Conservation (phyloP, 2,329 filamentous ascomycete genomes). For the Chrysoporthe austroafricana region DNA sequence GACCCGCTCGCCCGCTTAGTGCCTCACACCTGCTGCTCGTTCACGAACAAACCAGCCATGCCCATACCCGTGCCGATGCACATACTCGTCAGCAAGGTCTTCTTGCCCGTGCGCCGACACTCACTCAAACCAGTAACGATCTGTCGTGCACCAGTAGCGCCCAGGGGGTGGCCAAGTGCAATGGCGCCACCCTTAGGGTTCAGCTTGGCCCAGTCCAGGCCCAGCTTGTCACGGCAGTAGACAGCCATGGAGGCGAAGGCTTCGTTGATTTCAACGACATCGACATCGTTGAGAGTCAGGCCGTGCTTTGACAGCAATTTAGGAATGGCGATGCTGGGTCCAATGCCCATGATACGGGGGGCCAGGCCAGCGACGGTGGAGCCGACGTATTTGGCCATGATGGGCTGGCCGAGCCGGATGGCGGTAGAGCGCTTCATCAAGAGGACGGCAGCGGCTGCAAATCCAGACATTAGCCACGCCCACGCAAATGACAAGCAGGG, state of each 20-base stretch:
- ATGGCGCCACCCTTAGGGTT: constrained; percentile 83
- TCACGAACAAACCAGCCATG: constrained; percentile 29
- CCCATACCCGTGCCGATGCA: constrained; percentile 71
- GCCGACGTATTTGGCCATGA: constrained; percentile 92
- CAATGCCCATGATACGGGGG: constrained; percentile 96
- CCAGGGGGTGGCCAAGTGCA: constrained; percentile 81
- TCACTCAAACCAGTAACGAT: constrained; percentile 91
- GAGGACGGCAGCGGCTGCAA: constrained; percentile 76
- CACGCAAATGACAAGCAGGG: neutral
- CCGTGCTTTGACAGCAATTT: constrained; percentile 85
- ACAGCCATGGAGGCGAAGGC: constrained; percentile 98
- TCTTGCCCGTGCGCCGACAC: constrained; percentile 82
- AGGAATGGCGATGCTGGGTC: constrained; percentile 71
- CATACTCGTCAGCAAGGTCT: constrained; percentile 91
- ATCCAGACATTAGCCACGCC: neutral
- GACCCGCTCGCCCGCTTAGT: neutral
- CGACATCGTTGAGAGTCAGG: constrained; percentile 78
- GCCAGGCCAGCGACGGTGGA: constrained; percentile 88
- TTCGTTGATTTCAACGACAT: constrained; percentile 94
- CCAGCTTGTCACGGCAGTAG: constrained; percentile 79
- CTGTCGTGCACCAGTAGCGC: constrained; percentile 75
- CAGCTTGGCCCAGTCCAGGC: constrained; percentile 75
- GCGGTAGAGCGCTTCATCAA: constrained; percentile 95
- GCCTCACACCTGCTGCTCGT: constrained; percentile 35
- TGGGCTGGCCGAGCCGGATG: constrained; percentile 83